These are phyloP conservation scores for Exophiala lecanii-corni DNA, from an alignment of 2,329 filamentous ascomycete genomes.

Conservation along the genomic window DNA sequence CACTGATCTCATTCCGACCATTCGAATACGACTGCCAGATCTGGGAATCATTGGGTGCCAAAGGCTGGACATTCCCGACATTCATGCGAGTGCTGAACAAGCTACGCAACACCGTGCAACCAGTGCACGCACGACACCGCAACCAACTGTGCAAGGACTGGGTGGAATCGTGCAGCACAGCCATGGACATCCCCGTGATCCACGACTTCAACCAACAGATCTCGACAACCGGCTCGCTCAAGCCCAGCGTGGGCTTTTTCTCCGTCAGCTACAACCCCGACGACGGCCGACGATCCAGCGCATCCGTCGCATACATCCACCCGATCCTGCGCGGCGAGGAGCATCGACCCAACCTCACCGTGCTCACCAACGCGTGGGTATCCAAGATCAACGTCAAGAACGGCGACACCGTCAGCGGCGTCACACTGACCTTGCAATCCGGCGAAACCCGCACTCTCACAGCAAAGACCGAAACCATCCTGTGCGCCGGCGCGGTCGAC, in stretches of 20 bases:
- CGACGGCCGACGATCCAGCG: constrained; percentile 75
- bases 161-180: constrained; percentile 73
- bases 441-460: constrained; percentile 52
- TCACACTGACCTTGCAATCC: constrained; percentile 63
- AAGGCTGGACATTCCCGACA: constrained; percentile 80
- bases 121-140: constrained; percentile 76
- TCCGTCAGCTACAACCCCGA: constrained; percentile 89
- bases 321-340: constrained; percentile 81
- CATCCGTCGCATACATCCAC: constrained; percentile 88
- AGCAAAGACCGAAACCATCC: constrained; percentile 70
- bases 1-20: constrained; percentile 84
- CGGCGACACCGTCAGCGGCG: constrained; percentile 64
- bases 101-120: constrained; percentile 84
- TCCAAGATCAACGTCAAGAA: constrained; percentile 65
- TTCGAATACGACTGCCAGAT: constrained; percentile 83
- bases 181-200: constrained; percentile 75
- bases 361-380: constrained; percentile 85
- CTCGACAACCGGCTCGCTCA: constrained; percentile 64
- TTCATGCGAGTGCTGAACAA: constrained; percentile 79
- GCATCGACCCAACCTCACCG: constrained; percentile 74
- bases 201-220: constrained; percentile 86
- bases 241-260: constrained; percentile 81
- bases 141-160: constrained; percentile 92
- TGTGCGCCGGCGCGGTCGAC: constrained; percentile 76
- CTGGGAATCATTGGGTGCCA: constrained; percentile 77